Evolutionary conservation across 495 filamentous ascomycete genomes (phyloP), one percentile per base, ranked within the genome.

Genomic region (Aspergillus avenaceus): DNA sequence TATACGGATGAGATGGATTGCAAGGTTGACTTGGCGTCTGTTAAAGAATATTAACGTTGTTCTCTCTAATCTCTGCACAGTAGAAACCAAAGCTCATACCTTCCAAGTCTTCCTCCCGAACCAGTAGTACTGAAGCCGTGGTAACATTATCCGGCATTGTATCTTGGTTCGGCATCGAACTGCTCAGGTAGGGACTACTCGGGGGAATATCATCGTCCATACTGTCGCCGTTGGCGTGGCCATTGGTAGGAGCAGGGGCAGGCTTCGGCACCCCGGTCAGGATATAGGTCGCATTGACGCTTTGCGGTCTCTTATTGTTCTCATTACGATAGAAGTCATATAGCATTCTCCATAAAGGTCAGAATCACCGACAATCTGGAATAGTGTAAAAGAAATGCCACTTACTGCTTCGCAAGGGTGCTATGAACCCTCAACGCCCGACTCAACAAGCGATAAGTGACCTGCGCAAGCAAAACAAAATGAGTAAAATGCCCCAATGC

Each of bases 281-380:
- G 40, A 97, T 69, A 63, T 96, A 98, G 14, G 90, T 96, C 47
- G 93, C 92, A 70, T 91, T 83, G 31, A 97, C 76, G 28, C 77
- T 80, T 11, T 78, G 76, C 0, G 89, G 82, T 37, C 82, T 87
- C 62, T 86, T 90, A 26, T 73, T 75, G 67, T 92, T 96, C 71
- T 96, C 86, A 37, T 70, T 78, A 40, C 70, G 72, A 64, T 97
- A 79, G 57, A 96, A 97, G 12, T 96, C 91, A 66, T 84, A 95
- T 1, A 98, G 83, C 78, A 97, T 91, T 58, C 91, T 93, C 41
- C 11, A 5, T 12, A 25, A n/a, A 8, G 16, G 31, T 41, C 23
- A 52, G 50, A 9, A 45, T 47, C 14, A 41, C n/a, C n/a, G n/a
- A n/a, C n/a, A n/a, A n/a, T n/a, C n/a, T n/a, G n/a, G n/a, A n/a